A percentile compares a stretch with the other conserved stretches of the same genome.
phyloP scores from a whole-genome alignment of 169 alveolate genomes.

The Plasmodium vivax region DNA sequence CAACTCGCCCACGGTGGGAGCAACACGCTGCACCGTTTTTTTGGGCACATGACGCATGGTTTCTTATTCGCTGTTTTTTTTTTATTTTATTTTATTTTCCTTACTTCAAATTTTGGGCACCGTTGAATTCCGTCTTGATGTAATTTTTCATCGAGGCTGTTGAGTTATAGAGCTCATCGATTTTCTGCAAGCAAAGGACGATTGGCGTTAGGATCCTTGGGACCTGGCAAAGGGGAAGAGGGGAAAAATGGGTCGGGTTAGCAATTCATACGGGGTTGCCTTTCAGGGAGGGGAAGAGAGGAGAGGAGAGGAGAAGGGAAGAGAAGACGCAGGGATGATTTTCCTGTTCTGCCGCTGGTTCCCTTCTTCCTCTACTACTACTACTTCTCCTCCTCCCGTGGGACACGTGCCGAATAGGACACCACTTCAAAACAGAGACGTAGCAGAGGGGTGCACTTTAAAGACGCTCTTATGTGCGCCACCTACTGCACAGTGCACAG shows the following conservation, averaged over 20 bases:
- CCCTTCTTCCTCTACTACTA: too few relatives aligned
- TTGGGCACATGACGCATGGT: not conserved
- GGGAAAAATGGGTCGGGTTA: not conserved
- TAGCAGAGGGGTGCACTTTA: not conserved
- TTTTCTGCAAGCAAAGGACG: slow-evolving; percentile 89
- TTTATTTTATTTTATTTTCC: not conserved
- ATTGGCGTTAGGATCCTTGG: slow-evolving; percentile 93
- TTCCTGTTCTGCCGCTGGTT: not conserved
- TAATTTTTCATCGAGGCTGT: slow-evolving; percentile 83
- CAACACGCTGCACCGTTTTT: not conserved
- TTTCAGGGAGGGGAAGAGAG: too few relatives aligned
- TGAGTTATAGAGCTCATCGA: slow-evolving; percentile 88
- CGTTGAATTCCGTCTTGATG: slow-evolving; percentile 89
- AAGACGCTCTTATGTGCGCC: not conserved
- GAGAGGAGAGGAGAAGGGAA: not conserved
- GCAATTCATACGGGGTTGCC: not conserved
- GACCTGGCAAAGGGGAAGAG: slow-evolving; percentile 78
- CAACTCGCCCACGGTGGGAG: not conserved
- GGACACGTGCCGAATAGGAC: not conserved
- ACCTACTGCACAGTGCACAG: not conserved
- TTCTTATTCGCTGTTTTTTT: not conserved
- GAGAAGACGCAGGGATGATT: not conserved
- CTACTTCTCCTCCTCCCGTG: too few relatives aligned
- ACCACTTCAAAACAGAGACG: not conserved
- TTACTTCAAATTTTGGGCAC: slow-evolving; percentile 84